These are phyloP conservation scores for Barbatosphaeria neglecta DNA, from an alignment of 495 filamentous ascomycete genomes.

Conservation along the genomic window DNA sequence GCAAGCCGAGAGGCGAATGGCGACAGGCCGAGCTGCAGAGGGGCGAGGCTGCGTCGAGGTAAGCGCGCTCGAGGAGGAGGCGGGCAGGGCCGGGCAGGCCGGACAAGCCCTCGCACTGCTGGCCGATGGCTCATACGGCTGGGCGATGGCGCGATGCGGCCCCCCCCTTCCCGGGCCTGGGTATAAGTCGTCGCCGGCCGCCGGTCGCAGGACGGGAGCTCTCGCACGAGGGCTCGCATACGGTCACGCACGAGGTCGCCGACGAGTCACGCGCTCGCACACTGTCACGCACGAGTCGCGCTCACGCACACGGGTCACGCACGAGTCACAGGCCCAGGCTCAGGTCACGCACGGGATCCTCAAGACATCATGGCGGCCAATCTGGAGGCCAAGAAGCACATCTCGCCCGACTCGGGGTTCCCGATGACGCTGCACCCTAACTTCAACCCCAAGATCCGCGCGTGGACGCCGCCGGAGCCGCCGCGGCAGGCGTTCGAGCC, in stretches of 20 bases:
- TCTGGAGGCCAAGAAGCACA: conserved; percentile 22
- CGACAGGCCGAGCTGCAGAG: too few species aligned
- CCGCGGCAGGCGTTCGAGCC: conserved; percentile 27
- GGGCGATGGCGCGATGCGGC: not conserved
- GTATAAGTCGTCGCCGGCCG: not conserved
- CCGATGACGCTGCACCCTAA: conserved; percentile 39
- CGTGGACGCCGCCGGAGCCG: conserved; percentile 33
- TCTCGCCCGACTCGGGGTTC: conserved; percentile 26
- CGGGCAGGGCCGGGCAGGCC: not conserved
- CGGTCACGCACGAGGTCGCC: too few species aligned
- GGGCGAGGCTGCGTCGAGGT: not conserved
- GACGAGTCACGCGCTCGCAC: too few species aligned
- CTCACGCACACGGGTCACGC: too few species aligned
- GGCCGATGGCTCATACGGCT: not conserved
- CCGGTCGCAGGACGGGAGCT: too few species aligned
- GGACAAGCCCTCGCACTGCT: too few species aligned
- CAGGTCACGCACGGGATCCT: too few species aligned
- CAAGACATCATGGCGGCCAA: conserved; percentile 8
- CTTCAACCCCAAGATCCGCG: conserved; percentile 45
- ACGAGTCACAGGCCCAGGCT: too few species aligned
- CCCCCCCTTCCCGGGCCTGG: not conserved
- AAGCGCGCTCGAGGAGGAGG: not conserved
- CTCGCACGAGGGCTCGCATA: too few species aligned
- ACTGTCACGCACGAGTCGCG: too few species aligned
- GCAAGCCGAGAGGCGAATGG: not conserved